Conservation (phyloP, 2,329 filamentous ascomycete genomes). For the Tolypocladium nubicola region DNA sequence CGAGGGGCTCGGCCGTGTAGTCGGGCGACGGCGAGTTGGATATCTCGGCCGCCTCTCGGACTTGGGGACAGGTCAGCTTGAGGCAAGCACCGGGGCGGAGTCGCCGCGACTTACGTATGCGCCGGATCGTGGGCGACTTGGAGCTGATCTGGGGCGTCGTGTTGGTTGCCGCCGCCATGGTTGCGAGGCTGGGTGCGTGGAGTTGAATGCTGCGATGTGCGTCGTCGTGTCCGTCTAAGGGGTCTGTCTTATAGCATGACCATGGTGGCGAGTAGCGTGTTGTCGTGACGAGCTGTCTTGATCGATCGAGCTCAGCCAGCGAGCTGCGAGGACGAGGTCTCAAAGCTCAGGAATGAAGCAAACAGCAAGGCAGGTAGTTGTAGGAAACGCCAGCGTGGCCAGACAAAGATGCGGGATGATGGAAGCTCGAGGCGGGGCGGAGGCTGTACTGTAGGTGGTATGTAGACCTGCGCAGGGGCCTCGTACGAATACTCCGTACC, state of each 20-base stretch:
- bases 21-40: constrained; percentile 70
- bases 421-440: neutral
- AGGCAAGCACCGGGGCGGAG: neutral
- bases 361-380: neutral
- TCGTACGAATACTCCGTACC: neutral
- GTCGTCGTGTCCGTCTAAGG: neutral
- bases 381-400: neutral
- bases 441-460: neutral
- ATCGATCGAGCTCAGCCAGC: neutral
- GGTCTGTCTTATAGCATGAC: neutral
- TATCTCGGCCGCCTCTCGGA: constrained; percentile 87
- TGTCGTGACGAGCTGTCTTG: neutral
- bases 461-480: neutral
- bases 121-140: constrained; percentile 75
- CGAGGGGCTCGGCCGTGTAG: constrained; percentile 75
- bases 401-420: neutral
- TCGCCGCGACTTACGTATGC: constrained; percentile 53
- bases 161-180: neutral
- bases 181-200: neutral
- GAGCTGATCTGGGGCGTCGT: constrained; percentile 46
- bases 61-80: constrained; percentile 24
- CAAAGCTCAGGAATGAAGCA: neutral
- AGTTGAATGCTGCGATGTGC: neutral
- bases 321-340: neutral
- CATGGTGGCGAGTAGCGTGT: neutral